Evolutionary conservation across 192 early-diverging fungal genomes (phyloP), one percentile per base, ranked within the genome.

Genomic region (Linnemannia zychae): DNA sequence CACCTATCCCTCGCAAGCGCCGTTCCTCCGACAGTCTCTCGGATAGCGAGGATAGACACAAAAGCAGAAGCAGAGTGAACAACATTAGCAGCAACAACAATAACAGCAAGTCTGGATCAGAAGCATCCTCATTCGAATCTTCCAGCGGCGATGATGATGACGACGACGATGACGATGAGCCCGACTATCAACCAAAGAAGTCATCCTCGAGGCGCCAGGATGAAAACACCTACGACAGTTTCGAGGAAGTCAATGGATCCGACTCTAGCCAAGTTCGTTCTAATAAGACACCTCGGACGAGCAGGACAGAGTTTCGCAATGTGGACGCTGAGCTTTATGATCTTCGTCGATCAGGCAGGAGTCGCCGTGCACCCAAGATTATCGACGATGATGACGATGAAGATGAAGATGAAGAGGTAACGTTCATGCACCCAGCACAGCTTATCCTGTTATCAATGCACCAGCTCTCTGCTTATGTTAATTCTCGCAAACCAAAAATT

Each of bases 321-420:
- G 78, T 87, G 0, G 92, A 95, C 84, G 92, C 94, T 20, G 92
- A 94, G 34, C 77, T 95, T 44, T 94, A 92, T 75, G 92, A 93
- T 49, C 83, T 95, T 13, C 85, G 94, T 69, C 68, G 94, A 71
- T 94, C 93, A 22, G 90, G 88, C 22, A 81, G 93, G 68, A 82
- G 76, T 82, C 72, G 87, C 77, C 72, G 84, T 44, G 50, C 84
- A 31, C 67, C 81, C 71, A 82, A 75, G 79, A 72, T 88, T 69
- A 57, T 80, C 49, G 79, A 88, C 78, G 83, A 91, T 79, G 80
- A 82, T 11, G 81, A 82, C 4, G 81, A 84, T 13, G 81, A 84
- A 13, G 76, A 84, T 15, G 77, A 84, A 7, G 76, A 78, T 4
- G 82, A 79, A 24, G 74, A 76, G 63, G 74, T 80, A 74, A 72